phyloP scores from a whole-genome alignment of 176 grass and related monocot genomes.

The Thinopyrum elongatum region DNA sequence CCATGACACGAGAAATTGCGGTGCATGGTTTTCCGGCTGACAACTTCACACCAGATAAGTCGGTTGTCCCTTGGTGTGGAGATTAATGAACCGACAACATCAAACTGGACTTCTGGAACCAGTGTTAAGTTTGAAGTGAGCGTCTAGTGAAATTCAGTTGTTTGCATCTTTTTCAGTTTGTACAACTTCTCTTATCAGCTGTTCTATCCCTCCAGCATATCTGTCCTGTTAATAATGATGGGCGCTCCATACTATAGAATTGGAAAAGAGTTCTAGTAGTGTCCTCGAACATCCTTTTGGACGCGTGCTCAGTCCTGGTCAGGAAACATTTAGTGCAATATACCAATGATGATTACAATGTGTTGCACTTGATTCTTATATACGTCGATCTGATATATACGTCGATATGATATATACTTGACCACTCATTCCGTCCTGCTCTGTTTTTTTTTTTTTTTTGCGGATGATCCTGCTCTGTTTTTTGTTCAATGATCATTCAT shows the following conservation, averaged over 20 bases:
- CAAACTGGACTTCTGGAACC: slow-evolving; percentile 85
- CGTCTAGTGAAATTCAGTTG: too few species aligned
- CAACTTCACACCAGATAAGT: slow-evolving; percentile 73
- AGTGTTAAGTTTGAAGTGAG: slow-evolving; percentile 44
- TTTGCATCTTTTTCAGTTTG: not conserved
- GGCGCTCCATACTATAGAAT: slow-evolving; percentile 35
- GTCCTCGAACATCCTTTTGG: not conserved
- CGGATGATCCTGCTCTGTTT: too few species aligned
- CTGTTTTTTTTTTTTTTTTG: not conserved
- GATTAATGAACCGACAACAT: slow-evolving; percentile 80
- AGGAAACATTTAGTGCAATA: not conserved
- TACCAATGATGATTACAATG: not conserved
- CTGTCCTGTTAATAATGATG: slow-evolving; percentile 78
- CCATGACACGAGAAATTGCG: slow-evolving; percentile 80
- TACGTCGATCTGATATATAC: not conserved
- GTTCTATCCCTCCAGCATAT: too few species aligned
- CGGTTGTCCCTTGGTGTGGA: slow-evolving; percentile 78
- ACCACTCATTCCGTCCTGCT: not conserved
- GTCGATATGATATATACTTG: not conserved
- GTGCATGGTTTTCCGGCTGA: slow-evolving; percentile 88
- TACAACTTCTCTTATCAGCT: slow-evolving; percentile 2
- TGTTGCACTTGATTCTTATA: not conserved
- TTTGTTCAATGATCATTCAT: slow-evolving; percentile 5
- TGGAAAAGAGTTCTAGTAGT: not conserved
- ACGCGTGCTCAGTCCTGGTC: not conserved